Conservation (phyloP, 2,329 filamentous ascomycete genomes). For the Trichoderma harzianum region DNA sequence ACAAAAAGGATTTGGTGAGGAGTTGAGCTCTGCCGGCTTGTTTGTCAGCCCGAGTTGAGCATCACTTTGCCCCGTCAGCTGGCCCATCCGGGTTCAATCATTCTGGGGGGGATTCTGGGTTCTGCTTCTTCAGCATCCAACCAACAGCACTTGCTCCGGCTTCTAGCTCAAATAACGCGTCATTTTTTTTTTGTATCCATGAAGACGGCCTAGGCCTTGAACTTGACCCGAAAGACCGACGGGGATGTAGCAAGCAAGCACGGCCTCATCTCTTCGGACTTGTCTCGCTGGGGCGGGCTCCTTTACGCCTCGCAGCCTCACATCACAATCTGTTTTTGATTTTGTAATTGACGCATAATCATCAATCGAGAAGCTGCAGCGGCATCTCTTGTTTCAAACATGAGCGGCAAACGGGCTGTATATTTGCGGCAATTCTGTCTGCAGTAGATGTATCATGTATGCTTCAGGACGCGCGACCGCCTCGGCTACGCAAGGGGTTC, state of each 20-base stretch:
- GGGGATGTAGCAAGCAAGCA: background rate
- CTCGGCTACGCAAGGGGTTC: background rate
- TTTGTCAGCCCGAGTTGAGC: background rate
- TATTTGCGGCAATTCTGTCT: background rate
- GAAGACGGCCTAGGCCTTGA: background rate
- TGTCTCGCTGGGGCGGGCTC: background rate
- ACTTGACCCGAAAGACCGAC: conserved; percentile 5
- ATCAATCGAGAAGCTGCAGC: background rate
- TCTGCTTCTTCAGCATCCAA: background rate
- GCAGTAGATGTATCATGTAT: background rate
- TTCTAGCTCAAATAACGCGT: background rate
- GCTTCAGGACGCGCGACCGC: background rate
- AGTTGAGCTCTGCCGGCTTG: background rate
- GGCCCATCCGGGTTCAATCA: background rate
- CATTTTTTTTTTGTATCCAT: background rate
- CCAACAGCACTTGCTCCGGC: background rate
- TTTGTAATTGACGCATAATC: background rate
- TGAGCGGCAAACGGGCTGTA: background rate
- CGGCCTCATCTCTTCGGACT: background rate
- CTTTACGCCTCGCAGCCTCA: too few relatives aligned
- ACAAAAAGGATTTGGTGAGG: background rate
- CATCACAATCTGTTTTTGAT: background rate
- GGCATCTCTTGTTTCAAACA: background rate
- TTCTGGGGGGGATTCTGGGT: background rate
- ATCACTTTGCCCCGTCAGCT: background rate